Percentiles rank a stretch among this genome's conserved stretches.
Evolutionary conservation across 2,329 filamentous ascomycete species (phyloP).

Genomic region (Lachnellula suecica): DNA sequence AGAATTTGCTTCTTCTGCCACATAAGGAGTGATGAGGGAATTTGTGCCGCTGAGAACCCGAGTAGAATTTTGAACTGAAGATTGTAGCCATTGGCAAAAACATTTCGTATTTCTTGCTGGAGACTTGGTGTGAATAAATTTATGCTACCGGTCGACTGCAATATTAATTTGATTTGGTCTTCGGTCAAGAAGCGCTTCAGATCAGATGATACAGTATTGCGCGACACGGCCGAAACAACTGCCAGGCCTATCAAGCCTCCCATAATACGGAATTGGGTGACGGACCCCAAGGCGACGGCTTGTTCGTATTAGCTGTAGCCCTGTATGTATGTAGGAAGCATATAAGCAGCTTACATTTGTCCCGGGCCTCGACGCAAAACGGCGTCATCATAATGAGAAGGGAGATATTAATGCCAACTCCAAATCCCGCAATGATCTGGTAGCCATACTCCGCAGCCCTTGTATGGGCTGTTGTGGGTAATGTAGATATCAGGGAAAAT

Average conservation of each 20-base stretch:
- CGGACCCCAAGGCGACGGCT: constrained; percentile 58
- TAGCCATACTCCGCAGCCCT: constrained; percentile 44
- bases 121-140: not conserved
- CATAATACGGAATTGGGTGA: constrained; percentile 58
- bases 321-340: too few relatives aligned
- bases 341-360: constrained; percentile 32
- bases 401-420: constrained; percentile 43
- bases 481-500: constrained; percentile 47
- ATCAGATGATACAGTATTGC: too few relatives aligned
- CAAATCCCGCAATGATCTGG: constrained; percentile 56
- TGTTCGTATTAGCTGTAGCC: not conserved
- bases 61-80: not conserved
- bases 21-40: not conserved
- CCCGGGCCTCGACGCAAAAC: constrained; percentile 39
- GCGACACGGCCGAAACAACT: too few relatives aligned
- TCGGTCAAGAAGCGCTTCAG: too few relatives aligned
- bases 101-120: not conserved
- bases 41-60: not conserved
- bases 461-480: not conserved
- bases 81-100: not conserved
- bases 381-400: not conserved
- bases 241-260: constrained; percentile 59
- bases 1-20: not conserved
- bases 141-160: too few relatives aligned
- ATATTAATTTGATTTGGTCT: too few relatives aligned